Evolutionary conservation across 129 eudicot genomes (phyloP), one percentile per base, ranked within the genome.

Genomic region (Chrysanthemum seticuspe): DNA sequence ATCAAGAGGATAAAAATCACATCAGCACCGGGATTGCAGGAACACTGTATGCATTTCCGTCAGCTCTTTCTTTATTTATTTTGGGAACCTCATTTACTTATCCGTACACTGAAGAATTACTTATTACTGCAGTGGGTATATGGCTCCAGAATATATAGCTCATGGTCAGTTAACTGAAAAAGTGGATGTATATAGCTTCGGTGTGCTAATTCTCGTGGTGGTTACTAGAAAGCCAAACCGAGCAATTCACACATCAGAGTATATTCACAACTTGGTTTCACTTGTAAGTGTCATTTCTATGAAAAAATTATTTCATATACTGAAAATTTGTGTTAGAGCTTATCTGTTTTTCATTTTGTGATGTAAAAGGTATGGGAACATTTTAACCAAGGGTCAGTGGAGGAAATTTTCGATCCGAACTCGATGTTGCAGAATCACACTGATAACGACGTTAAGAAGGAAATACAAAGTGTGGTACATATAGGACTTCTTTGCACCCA

Each of bases 401-500:
- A 82, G 50, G 89, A 88, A 67, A 56, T 85, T 47, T 79, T 87
- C 31, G 91, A 88, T 64, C 86, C 85, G 27, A 87, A 91, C 80
- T 70, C 88, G 53, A 66, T 79, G 84, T 5, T 84, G 76, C 78
- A 76, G 0, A 74, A 75, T 56, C 71, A 79, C 25, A 64, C 31
- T 16, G 57, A 73, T n/a, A 15, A 49, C 47, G 54, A 55, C 57
- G 36, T 73, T 45, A 85, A 79, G 68, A 66, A 66, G 3, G 91
- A 88, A 68, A 71, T 82, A n/a, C 5, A 63, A 57, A 79, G 85
- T 27, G 92, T 91, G 79, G 81, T 88, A 61, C 97, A 91, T 9
- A 74, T 91, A 55, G 95, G 92, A 19, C 97, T 91, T 58, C 77
- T 88, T 63, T 91, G 97, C 90, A 84, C 82, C 34, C 97, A 88